phyloP scores from a whole-genome alignment of 192 early-diverging fungal genomes.

The Dissophora globulifera region DNA sequence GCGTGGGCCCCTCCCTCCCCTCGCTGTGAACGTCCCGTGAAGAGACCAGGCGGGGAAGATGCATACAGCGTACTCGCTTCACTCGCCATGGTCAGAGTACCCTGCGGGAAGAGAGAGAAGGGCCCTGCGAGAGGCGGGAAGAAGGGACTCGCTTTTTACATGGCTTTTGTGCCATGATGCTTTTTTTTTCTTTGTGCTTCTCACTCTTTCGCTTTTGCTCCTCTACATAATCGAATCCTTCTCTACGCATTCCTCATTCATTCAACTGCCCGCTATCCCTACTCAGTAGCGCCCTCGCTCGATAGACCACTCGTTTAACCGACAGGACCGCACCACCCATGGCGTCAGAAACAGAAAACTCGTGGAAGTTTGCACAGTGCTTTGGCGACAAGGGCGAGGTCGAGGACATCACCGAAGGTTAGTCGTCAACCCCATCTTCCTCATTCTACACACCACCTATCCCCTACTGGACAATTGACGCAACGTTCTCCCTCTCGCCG shows the following conservation, averaged over 20 bases:
- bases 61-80: too few relatives aligned
- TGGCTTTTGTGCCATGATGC: neutral
- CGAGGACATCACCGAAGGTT: constrained; percentile 99
- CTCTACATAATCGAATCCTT: neutral
- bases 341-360: constrained; percentile 54
- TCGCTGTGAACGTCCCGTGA: too few relatives aligned
- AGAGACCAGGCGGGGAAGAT: too few relatives aligned
- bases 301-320: neutral
- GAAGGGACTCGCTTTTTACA: neutral
- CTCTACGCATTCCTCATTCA: neutral
- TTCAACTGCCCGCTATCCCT: neutral
- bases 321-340: constrained; percentile 16
- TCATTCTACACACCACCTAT: neutral
- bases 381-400: constrained; percentile 99
- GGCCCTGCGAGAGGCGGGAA: too few relatives aligned
- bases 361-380: constrained; percentile 97
- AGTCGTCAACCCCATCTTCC: constrained; percentile 17
- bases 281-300: too few relatives aligned
- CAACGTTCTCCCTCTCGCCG: too few relatives aligned
- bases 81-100: too few relatives aligned
- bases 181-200: neutral
- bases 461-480: neutral
- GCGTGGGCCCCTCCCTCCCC: neutral
- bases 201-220: neutral
- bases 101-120: too few relatives aligned